Conservation (phyloP, 257 asterid genomes). For the Fraxinus americana region DNA sequence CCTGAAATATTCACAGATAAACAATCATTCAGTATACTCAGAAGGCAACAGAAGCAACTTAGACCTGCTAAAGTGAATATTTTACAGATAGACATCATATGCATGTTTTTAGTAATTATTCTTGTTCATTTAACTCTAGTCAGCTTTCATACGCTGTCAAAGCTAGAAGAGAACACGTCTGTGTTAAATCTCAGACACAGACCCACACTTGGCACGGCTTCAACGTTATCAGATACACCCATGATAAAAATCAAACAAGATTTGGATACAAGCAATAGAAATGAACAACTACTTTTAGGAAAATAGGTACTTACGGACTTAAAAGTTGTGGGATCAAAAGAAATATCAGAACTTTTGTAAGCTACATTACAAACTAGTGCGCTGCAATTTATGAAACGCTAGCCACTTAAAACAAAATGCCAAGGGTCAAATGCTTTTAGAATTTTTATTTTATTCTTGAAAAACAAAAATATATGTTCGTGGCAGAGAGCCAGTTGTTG, state of each 20-base stretch:
- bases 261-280: neutral
- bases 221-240: neutral
- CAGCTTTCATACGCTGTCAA: neutral
- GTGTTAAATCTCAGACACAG: neutral
- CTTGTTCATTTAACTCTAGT: neutral
- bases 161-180: neutral
- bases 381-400: neutral
- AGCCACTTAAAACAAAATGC: neutral
- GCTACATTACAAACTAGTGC: neutral
- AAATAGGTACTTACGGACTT: neutral
- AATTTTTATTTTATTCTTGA: too few species aligned
- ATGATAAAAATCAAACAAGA: neutral
- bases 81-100: neutral
- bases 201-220: neutral
- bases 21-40: conserved; percentile 18
- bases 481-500: neutral
- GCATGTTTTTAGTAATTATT: neutral
- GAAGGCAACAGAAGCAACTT: conserved; percentile 2
- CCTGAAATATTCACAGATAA: conserved; percentile 53
- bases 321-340: neutral
- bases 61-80: neutral
- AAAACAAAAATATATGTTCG: too few species aligned
- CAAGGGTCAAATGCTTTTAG: neutral
- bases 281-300: neutral
- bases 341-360: too few species aligned